A percentile compares a stretch with the other conserved stretches of the same genome.
These are phyloP conservation scores for Flaveria brownii DNA, from an alignment of 129 eudicot genomes.

Conservation along the genomic window DNA sequence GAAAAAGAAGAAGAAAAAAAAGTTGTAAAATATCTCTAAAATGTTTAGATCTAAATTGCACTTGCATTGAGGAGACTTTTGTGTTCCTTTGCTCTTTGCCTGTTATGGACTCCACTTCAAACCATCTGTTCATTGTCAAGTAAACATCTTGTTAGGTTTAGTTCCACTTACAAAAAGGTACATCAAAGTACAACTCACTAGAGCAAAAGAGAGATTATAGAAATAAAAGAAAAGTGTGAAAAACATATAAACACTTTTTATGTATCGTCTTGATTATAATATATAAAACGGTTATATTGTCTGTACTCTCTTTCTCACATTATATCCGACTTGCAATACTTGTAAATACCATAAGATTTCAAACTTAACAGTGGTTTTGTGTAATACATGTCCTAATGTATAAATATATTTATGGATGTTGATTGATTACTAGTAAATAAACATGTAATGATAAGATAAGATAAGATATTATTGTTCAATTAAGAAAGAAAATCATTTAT, in stretches of 20 bases:
- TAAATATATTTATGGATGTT: not conserved
- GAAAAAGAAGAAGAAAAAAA: conserved; percentile 22
- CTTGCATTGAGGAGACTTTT: conserved; percentile 38
- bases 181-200: not conserved
- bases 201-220: not conserved
- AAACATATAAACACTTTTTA: not conserved
- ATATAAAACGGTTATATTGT: not conserved
- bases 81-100: conserved; percentile 31
- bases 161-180: not conserved
- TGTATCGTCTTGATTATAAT: not conserved
- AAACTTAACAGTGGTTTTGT: not conserved
- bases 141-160: conserved; percentile 25
- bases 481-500: not conserved
- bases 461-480: not conserved
- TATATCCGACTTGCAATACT: too few species aligned
- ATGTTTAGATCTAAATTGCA: conserved; percentile 39
- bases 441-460: not conserved
- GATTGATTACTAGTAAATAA: not conserved
- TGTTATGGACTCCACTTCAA: conserved; percentile 45
- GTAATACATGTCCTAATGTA: not conserved
- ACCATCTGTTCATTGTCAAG: conserved; percentile 53
- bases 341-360: not conserved
- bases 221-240: not conserved
- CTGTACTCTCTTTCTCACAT: not conserved
- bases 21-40: conserved; percentile 35